Conservation (phyloP, 371 early-diverging fungal species). For the Nematocida sp. region DNA sequence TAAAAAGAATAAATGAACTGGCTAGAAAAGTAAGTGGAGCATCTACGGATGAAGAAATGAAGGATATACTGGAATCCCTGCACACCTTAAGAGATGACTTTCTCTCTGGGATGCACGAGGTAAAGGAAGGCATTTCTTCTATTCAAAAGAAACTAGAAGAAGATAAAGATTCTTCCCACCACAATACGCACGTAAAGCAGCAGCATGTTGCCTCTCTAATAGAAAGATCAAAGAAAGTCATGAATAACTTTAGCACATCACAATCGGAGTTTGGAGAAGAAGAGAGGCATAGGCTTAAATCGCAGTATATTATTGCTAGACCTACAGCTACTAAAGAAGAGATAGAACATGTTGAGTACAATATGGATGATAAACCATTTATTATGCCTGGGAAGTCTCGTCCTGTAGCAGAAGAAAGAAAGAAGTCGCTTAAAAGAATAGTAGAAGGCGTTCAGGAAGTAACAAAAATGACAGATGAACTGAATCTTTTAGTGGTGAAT, state of each 20-base stretch:
- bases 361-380: slow-evolving; percentile 44
- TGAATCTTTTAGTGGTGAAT: slow-evolving; percentile 59
- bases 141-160: slow-evolving; percentile 23
- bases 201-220: slow-evolving; percentile 44
- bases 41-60: slow-evolving; percentile 56
- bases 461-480: slow-evolving; percentile 60
- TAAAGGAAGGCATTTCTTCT: slow-evolving; percentile 18
- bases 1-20: slow-evolving; percentile 46
- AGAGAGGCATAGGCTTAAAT: slow-evolving; percentile 63
- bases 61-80: slow-evolving; percentile 53
- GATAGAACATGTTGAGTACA: slow-evolving; percentile 62
- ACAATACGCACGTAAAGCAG: slow-evolving; percentile 54
- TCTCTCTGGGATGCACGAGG: slow-evolving; percentile 47
- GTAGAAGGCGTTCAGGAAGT: slow-evolving; percentile 58
- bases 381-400: not conserved
- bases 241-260: slow-evolving; percentile 52
- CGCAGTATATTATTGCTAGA: slow-evolving; percentile 64
- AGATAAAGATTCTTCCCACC: slow-evolving; percentile 18
- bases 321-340: slow-evolving; percentile 67
- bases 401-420: slow-evolving; percentile 50
- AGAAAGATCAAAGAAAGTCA: slow-evolving; percentile 56
- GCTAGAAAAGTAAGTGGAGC: slow-evolving; percentile 55
- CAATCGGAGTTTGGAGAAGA: slow-evolving; percentile 58
- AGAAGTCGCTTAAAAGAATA: slow-evolving; percentile 62
- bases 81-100: slow-evolving; percentile 52